These are phyloP conservation scores for Colletotrichum sp. DNA, from an alignment of 2,329 filamentous ascomycete species.

Conservation along the genomic window DNA sequence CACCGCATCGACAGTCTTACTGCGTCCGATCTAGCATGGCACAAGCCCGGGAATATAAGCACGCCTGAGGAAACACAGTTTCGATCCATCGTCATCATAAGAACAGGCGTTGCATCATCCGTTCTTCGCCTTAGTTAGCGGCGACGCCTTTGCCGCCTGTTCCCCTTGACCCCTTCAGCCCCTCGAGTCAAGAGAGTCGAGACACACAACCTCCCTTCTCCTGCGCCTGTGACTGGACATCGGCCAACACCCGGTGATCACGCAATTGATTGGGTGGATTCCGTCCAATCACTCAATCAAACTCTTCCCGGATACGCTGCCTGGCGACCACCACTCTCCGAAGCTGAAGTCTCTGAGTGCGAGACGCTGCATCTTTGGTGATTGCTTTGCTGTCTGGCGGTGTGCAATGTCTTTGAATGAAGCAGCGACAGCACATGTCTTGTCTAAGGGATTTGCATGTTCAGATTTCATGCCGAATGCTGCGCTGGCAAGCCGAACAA, in stretches of 20 bases:
- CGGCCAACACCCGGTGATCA: slow-evolving; percentile 16
- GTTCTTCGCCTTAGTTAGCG: neutral
- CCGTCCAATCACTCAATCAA: neutral
- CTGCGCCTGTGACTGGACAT: neutral
- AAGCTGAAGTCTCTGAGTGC: neutral
- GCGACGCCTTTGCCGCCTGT: neutral
- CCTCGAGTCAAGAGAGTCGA: neutral
- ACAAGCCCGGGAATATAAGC: neutral
- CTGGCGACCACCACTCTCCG: neutral
- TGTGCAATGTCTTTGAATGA: neutral
- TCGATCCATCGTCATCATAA: neutral
- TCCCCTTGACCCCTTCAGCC: neutral
- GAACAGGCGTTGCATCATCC: neutral
- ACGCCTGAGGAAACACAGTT: neutral
- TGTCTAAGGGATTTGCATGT: neutral
- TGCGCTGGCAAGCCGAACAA: neutral
- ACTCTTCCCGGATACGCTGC: neutral
- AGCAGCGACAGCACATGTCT: neutral
- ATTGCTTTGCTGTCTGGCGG: neutral
- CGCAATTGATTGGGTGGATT: slow-evolving; percentile 18
- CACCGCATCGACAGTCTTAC: slow-evolving; percentile 4
- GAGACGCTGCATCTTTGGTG: neutral
- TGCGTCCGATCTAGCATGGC: neutral
- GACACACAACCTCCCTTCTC: neutral
- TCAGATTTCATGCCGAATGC: neutral